Percentiles rank a stretch among this genome's conserved stretches.
Conservation (phyloP, 345 rosid species). For the Eutrema heterophyllum region DNA sequence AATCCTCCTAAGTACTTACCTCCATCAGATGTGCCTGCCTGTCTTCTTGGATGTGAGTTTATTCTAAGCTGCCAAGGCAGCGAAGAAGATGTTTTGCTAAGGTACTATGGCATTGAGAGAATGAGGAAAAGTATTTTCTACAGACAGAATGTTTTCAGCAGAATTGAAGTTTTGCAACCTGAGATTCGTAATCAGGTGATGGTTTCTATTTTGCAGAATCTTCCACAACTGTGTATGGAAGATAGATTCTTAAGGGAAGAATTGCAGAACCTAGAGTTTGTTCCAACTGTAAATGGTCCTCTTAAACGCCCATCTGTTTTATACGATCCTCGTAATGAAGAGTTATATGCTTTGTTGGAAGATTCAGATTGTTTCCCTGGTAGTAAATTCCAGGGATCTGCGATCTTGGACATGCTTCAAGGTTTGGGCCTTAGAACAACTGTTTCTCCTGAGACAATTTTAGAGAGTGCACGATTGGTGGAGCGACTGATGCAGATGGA, state of each 20-base stretch:
- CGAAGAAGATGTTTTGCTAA: constrained; percentile 68
- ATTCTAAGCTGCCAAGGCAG: constrained; percentile 42
- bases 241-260: constrained; percentile 61
- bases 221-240: constrained; percentile 82
- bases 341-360: constrained; percentile 74
- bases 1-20: constrained; percentile 71
- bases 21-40: constrained; percentile 60
- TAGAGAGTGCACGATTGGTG: constrained; percentile 78
- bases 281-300: constrained; percentile 62
- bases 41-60: constrained; percentile 68
- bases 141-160: constrained; percentile 58
- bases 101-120: constrained; percentile 65
- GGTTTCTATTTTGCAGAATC: constrained; percentile 70
- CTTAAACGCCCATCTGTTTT: constrained; percentile 61
- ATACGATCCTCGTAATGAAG: constrained; percentile 89
- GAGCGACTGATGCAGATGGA: constrained; percentile 63
- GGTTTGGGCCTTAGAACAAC: constrained; percentile 83
- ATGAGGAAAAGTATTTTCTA: constrained; percentile 79
- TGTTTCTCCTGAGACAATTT: constrained; percentile 71
- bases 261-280: constrained; percentile 74
- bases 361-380: constrained; percentile 74
- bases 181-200: constrained; percentile 68
- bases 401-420: constrained; percentile 74
- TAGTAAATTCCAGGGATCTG: constrained; percentile 59
- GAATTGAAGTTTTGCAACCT: constrained; percentile 59